Evolutionary conservation across 140 eudicot species (phyloP).

Genomic region (Oenanthe javanica): DNA sequence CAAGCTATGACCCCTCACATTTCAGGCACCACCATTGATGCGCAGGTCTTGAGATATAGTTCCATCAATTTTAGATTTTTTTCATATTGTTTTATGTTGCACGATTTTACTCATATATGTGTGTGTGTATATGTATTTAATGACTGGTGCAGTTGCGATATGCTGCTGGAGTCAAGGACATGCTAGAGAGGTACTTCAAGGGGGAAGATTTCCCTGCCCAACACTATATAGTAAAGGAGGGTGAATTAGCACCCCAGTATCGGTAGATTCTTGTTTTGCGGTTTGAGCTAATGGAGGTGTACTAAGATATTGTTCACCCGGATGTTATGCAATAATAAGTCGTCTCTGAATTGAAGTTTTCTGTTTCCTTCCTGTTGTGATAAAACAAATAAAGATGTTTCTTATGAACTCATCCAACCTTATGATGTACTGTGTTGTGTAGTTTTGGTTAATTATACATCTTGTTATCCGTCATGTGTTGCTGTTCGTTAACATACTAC

Average conservation of each 20-base stretch:
- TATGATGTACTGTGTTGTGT: neutral
- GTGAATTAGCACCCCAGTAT: slow-evolving; percentile 91
- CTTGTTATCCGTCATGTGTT: neutral
- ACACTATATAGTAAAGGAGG: slow-evolving; percentile 94
- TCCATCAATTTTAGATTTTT: neutral
- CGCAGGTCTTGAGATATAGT: slow-evolving; percentile 48
- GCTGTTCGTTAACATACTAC: neutral
- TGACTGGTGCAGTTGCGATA: slow-evolving; percentile 63
- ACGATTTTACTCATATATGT: neutral
- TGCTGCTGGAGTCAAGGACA: slow-evolving; percentile 93
- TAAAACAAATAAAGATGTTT: neutral
- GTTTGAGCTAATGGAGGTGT: neutral
- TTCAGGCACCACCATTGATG: slow-evolving; percentile 97
- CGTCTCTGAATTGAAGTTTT: neutral
- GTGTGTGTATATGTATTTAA: neutral
- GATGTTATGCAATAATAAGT: neutral
- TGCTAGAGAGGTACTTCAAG: slow-evolving; percentile 92
- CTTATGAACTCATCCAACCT: neutral
- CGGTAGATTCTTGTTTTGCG: slow-evolving; percentile 29
- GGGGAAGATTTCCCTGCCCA: slow-evolving; percentile 88
- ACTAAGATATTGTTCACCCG: neutral
- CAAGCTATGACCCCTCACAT: slow-evolving; percentile 99
- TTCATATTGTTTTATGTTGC: neutral
- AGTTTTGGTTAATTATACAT: no score
- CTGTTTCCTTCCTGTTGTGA: neutral